A percentile compares a stretch with the other conserved stretches of the same genome.
phyloP scores from a whole-genome alignment of 2,329 filamentous ascomycete genomes.

The Proliferodiscus dingleyae region DNA sequence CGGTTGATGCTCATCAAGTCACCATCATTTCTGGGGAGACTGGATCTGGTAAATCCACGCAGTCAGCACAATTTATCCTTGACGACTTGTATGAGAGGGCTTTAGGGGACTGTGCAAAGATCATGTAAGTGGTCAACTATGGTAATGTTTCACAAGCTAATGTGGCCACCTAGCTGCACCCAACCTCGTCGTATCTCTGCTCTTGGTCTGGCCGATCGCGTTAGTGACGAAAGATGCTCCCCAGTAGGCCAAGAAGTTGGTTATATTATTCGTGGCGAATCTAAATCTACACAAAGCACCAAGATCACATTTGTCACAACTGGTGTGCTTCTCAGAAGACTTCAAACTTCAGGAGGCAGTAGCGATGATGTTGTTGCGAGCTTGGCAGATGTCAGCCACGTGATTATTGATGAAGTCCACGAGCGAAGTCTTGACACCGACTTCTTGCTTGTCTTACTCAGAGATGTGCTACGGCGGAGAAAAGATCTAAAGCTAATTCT shows the following conservation, averaged over 20 bases:
- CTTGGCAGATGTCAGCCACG: constrained; percentile 84
- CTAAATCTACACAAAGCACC: constrained; percentile 66
- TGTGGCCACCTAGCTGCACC: constrained; percentile 54
- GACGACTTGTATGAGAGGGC: constrained; percentile 79
- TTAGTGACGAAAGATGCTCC: constrained; percentile 84
- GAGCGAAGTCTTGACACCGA: constrained; percentile 93
- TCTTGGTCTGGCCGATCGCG: constrained; percentile 86
- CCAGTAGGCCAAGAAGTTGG: constrained; percentile 82
- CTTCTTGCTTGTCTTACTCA: constrained; percentile 81
- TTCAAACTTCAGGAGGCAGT: constrained; percentile 84
- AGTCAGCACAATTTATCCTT: constrained; percentile 92
- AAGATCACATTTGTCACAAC: constrained; percentile 96
- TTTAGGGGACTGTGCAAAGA: constrained; percentile 74
- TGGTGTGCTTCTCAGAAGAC: constrained; percentile 79
- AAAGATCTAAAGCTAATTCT: constrained; percentile 83
- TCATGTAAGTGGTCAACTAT: constrained; percentile 47
- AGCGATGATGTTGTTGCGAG: constrained; percentile 76
- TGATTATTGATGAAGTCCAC: constrained; percentile 95
- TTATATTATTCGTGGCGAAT: constrained; percentile 88
- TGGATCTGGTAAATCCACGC: constrained; percentile 93
- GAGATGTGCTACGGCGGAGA: constrained; percentile 70
- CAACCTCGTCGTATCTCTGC: constrained; percentile 94
- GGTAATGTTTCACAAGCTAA: constrained; percentile 2
- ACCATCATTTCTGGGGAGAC: constrained; percentile 97
- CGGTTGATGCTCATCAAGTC: constrained; percentile 74